These are phyloP conservation scores for Fusarium scirpi DNA, from an alignment of 2,329 filamentous ascomycete species.

Conservation along the genomic window DNA sequence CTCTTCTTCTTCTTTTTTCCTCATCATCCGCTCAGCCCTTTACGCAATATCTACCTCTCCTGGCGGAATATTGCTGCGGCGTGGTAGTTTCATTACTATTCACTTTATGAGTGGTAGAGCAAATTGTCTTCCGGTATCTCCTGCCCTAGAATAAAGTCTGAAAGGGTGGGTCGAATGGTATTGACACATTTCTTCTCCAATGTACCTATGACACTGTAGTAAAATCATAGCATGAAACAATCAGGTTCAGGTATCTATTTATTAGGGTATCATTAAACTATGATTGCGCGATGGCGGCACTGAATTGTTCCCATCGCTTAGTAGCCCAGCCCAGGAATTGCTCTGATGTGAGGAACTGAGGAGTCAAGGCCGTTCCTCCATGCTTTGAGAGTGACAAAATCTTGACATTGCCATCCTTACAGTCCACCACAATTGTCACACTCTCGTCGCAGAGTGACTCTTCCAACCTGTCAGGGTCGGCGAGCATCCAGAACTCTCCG, in stretches of 20 bases:
- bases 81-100: constrained; percentile 65
- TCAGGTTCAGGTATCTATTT: constrained; percentile 16
- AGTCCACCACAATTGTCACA: constrained; percentile 86
- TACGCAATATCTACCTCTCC: constrained; percentile 48
- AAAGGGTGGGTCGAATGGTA: constrained; percentile 86
- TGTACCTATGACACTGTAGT: neutral
- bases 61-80: constrained; percentile 46
- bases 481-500: constrained; percentile 78
- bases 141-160: constrained; percentile 83
- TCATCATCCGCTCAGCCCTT: constrained; percentile 49
- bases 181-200: constrained; percentile 67
- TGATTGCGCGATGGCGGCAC: constrained; percentile 48
- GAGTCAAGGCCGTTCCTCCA: constrained; percentile 79
- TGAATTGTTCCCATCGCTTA: constrained; percentile 54
- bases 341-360: constrained; percentile 72
- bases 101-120: constrained; percentile 71
- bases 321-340: constrained; percentile 60
- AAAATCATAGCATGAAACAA: neutral
- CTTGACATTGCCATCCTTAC: constrained; percentile 62
- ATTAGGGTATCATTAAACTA: constrained; percentile 48
- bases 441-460: constrained; percentile 85
- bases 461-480: constrained; percentile 91
- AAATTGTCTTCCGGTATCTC: constrained; percentile 82
- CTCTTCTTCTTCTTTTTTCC: constrained; percentile 43
- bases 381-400: constrained; percentile 83